Conservation (phyloP, 1,284 basidiomycete species). For the Apiotrichum gamsii region DNA sequence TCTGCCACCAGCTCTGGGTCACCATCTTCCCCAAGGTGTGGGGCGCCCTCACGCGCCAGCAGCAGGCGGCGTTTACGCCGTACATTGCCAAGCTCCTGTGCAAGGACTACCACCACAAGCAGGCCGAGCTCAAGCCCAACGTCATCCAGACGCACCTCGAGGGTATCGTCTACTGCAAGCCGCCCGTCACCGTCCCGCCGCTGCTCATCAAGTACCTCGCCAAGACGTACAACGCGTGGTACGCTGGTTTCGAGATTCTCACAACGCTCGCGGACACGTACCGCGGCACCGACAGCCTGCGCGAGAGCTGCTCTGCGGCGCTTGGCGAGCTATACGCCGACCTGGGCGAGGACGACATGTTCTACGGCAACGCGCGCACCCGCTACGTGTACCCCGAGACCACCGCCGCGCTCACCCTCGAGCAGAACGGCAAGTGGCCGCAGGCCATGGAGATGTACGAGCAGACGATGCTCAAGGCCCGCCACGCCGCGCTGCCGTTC, state of each 20-base stretch:
- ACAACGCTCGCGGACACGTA: constrained; percentile 62
- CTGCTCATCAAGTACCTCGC: constrained; percentile 94
- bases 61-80: constrained; percentile 82
- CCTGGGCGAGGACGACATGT: constrained; percentile 91
- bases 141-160: constrained; percentile 86
- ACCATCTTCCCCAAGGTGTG: constrained; percentile 84
- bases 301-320: constrained; percentile 83
- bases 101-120: constrained; percentile 88
- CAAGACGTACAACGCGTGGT: constrained; percentile 95
- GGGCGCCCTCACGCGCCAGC: constrained; percentile 74
- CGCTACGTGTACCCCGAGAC: constrained; percentile 85
- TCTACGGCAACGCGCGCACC: constrained; percentile 92
- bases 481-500: constrained; percentile 78
- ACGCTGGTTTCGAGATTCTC: constrained; percentile 84
- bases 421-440: constrained; percentile 97
- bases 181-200: constrained; percentile 83
- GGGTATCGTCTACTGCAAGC: constrained; percentile 75
- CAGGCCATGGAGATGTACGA: constrained; percentile 88
- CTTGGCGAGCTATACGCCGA: constrained; percentile 94
- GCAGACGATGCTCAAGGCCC: constrained; percentile 78
- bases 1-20: constrained; percentile 83
- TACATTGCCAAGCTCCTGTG: constrained; percentile 85
- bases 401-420: constrained; percentile 84
- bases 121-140: constrained; percentile 87
- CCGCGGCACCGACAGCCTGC: constrained; percentile 75